Percentiles rank a stretch among this genome's conserved stretches.
Conservation (phyloP, 1,284 basidiomycete species). For the Apiotrichum porosum region DNA sequence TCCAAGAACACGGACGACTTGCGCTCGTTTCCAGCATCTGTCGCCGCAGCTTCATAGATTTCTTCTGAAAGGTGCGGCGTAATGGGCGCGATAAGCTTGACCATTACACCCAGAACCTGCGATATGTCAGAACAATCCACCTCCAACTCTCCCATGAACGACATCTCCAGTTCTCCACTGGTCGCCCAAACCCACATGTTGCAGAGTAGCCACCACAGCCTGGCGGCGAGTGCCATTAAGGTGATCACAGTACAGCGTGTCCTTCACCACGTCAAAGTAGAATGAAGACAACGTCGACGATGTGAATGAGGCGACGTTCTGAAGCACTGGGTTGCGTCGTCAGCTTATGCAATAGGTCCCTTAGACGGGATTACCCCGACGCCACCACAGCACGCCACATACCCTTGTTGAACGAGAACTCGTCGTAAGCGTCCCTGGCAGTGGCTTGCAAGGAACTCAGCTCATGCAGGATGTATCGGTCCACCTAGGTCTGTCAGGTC, state of each 20-base stretch:
- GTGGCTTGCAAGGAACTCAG: slow-evolving; percentile 65
- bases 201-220: slow-evolving; percentile 65
- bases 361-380: no score
- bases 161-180: no score
- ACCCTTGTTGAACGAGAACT: slow-evolving; percentile 84
- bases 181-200: slow-evolving; percentile 60
- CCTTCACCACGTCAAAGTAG: slow-evolving; percentile 91
- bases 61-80: slow-evolving; percentile 91
- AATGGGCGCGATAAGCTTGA: slow-evolving; percentile 75
- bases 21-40: neutral
- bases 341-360: slow-evolving; percentile 49
- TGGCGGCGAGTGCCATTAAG: slow-evolving; percentile 56
- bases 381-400: slow-evolving; percentile 12
- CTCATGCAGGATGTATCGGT: slow-evolving; percentile 81
- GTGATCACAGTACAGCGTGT: slow-evolving; percentile 75
- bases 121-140: no score
- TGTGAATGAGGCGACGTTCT: slow-evolving; percentile 49
- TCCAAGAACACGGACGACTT: slow-evolving; percentile 56
- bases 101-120: slow-evolving; percentile 67
- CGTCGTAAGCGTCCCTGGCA: slow-evolving; percentile 64
- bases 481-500: slow-evolving; percentile 53
- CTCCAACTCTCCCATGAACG: slow-evolving; percentile 28
- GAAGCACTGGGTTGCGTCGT: slow-evolving; percentile 51
- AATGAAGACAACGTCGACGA: slow-evolving; percentile 55
- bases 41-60: slow-evolving; percentile 54